A percentile compares a stretch with the other conserved stretches of the same genome.
Conservation (phyloP, 1,284 basidiomycete species). For the Leccinum huronense region DNA sequence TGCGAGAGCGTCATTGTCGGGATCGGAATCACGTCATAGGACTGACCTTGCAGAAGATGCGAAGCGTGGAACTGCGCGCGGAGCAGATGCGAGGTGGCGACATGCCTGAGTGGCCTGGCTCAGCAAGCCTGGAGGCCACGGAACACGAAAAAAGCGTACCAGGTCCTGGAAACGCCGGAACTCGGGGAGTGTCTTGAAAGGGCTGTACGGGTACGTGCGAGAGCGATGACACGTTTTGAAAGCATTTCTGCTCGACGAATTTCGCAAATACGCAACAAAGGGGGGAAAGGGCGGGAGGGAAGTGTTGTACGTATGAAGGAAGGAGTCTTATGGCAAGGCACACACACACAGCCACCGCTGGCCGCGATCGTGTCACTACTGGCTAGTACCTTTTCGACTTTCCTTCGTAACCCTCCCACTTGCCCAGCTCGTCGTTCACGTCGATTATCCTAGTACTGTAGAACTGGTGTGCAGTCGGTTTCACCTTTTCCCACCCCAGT, state of each 20-base stretch:
- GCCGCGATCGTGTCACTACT: conserved; percentile 7
- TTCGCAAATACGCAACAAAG: background rate
- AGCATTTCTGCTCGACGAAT: conserved; percentile 47
- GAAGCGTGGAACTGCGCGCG: conserved; percentile 68
- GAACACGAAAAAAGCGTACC: conserved; percentile 41
- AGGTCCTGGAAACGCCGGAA: conserved; percentile 47
- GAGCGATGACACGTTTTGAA: conserved; percentile 65
- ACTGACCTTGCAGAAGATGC: conserved; percentile 63
- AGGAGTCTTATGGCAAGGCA: background rate
- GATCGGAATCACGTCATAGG: conserved; percentile 16
- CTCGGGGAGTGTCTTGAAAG: conserved; percentile 41
- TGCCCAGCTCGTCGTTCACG: conserved; percentile 50
- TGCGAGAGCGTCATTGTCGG: conserved; percentile 29
- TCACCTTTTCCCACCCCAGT: conserved; percentile 48
- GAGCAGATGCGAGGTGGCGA: conserved; percentile 45
- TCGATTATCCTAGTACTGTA: conserved; percentile 61
- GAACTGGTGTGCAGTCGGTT: conserved; percentile 62
- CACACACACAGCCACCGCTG: conserved; percentile 24
- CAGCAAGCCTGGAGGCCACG: conserved; percentile 3
- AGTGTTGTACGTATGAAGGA: background rate
- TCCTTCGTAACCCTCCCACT: conserved; percentile 61
- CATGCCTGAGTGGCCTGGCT: conserved; percentile 37
- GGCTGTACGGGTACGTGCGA: conserved; percentile 60
- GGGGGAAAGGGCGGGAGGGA: background rate
- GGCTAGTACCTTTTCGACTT: conserved; percentile 34